These are phyloP conservation scores for Fusarium sambucinum DNA, from an alignment of 2,329 filamentous ascomycete species.

Conservation along the genomic window DNA sequence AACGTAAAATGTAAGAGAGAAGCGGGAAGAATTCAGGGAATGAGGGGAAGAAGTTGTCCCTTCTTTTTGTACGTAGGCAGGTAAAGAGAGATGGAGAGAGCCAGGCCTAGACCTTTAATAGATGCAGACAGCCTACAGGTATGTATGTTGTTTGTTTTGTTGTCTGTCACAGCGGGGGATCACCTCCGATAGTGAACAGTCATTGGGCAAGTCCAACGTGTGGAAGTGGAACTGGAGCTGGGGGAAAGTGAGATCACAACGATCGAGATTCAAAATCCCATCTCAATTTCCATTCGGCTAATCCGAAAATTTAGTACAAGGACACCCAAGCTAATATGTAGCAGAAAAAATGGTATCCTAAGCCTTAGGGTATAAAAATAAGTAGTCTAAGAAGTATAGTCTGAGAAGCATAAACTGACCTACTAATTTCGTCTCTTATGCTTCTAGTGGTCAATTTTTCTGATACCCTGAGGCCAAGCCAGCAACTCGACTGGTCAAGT, in stretches of 20 bases:
- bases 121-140: neutral
- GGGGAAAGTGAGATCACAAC: slow-evolving; percentile 7
- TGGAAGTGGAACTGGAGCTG: slow-evolving; percentile 22
- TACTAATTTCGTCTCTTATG: no score
- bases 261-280: slow-evolving; percentile 33
- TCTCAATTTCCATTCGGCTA: slow-evolving; percentile 1
- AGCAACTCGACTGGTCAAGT: neutral
- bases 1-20: neutral
- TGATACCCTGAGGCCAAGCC: no score
- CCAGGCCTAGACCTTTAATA: neutral
- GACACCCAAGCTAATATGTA: neutral
- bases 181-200: slow-evolving; percentile 17
- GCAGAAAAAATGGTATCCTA: no score
- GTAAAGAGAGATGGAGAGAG: neutral
- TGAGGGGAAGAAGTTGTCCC: slow-evolving; percentile 12
- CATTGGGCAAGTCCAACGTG: slow-evolving; percentile 19
- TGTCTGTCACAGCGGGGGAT: slow-evolving; percentile 19
- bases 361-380: no score
- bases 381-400: no score
- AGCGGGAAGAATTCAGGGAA: neutral
- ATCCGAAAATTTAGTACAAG: slow-evolving; percentile 17
- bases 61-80: neutral
- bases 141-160: neutral
- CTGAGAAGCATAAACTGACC: no score
- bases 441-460: no score